Evolutionary conservation across 192 early-diverging fungal species (phyloP), one percentile per base, ranked within the genome.

Genomic region (Gaertneriomyces semiglobifer): DNA sequence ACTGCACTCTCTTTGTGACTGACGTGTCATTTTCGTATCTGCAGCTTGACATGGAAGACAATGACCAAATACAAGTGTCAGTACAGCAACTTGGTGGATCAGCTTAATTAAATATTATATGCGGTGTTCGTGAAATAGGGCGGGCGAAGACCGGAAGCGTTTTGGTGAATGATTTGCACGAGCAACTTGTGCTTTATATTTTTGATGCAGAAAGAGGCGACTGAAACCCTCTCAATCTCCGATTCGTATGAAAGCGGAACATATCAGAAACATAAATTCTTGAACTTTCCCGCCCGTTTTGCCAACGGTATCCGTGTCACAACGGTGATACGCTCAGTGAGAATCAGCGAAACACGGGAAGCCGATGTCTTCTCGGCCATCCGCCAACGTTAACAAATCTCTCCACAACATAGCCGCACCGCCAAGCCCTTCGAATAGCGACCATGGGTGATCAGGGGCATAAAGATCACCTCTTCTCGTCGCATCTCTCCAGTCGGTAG

Each of bases 11-110:
- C 14, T 45, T 53, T 50, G 11, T 61, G 48, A 41, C 41, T 58
- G 44, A 56, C 39, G 18, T 43, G 33, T 19, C 33, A 10, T 14
- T 53, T 51, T 58, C 58, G 20, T 59, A 41, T 60, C 41, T 52
- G 16, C 77, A 93, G 91, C 83, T 94, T 19, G 90, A 91, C 14
- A 91, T 98, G 88, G 94, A 98, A 65, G 94, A 98, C 70, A 92
- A 88, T 47, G 96, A 98, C 72, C 79, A 88, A 3, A 98, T 98
- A 73, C 90, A 95, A 69, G 93, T 92, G n/a, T 90, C 90, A 83
- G 90, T 94, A 14, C 86, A 94, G 78, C 96, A 98, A 70, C 76
- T 95, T 46, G 96, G 96, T 53, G 91, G 92, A 53, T 61, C 55
- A 33, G 25, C 25, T 33, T 33, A 33, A 33, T 33, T 33, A 33